Evolutionary conservation across 768 basidiomycete species (phyloP).

Genomic region (Pisolithus sp.): DNA sequence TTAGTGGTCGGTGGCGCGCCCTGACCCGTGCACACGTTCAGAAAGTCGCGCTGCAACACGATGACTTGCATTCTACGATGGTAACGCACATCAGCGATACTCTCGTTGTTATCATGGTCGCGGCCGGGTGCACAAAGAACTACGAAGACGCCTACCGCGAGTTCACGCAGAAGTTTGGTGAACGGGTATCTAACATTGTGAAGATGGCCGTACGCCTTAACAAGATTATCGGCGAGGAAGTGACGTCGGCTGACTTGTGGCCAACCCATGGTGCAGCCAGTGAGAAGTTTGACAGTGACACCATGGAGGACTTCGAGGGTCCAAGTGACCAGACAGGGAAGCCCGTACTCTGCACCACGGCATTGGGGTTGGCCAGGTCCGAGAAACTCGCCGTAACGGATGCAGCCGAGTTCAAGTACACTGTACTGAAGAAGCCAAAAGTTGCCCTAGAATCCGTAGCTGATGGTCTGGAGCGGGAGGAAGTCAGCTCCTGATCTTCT

Average conservation of each 20-base stretch:
- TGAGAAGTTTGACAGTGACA: constrained; percentile 30
- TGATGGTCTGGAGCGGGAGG: constrained; percentile 25
- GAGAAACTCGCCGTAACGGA: constrained; percentile 33
- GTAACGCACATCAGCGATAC: constrained; percentile 41
- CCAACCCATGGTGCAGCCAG: constrained; percentile 40
- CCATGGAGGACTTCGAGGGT: constrained; percentile 44
- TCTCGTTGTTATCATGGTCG: constrained; percentile 36
- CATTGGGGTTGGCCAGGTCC: constrained; percentile 43
- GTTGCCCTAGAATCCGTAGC: constrained; percentile 40
- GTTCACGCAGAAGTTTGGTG: constrained; percentile 30
- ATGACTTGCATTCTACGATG: constrained; percentile 28
- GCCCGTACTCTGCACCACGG: constrained; percentile 48
- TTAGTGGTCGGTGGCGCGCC: constrained; percentile 52
- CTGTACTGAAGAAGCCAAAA: constrained; percentile 46
- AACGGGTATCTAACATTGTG: constrained; percentile 29
- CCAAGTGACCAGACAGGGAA: constrained; percentile 9
- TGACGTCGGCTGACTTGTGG: constrained; percentile 53
- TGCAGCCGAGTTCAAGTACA: constrained; percentile 42
- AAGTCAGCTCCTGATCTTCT: constrained; percentile 5
- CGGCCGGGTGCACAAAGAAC: constrained; percentile 32
- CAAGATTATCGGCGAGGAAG: constrained; percentile 52
- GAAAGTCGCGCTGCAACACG: constrained; percentile 24
- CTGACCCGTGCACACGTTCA: constrained; percentile 44
- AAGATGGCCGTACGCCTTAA: constrained; percentile 26
- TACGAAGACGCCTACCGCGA: constrained; percentile 26